phyloP scores from a whole-genome alignment of 164 flowering plant species.

The Sedum album region DNA sequence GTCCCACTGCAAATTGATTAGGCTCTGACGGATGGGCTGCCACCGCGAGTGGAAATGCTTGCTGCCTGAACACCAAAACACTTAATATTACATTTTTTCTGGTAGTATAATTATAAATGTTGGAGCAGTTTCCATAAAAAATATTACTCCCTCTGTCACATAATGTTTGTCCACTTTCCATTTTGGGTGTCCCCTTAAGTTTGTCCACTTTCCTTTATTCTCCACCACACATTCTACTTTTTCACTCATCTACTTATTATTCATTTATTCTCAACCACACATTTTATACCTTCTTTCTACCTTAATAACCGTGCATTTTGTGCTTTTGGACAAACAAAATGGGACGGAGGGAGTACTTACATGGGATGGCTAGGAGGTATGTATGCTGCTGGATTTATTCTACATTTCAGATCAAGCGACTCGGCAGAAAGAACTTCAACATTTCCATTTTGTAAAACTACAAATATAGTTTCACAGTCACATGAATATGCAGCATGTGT shows the following conservation, averaged over 20 bases:
- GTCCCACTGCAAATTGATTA: constrained; percentile 72
- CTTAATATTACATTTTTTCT: neutral
- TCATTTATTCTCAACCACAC: too few species aligned
- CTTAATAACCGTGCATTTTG: too few species aligned
- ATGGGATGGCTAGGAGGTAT: constrained; percentile 36
- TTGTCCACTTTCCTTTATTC: too few species aligned
- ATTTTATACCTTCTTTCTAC: too few species aligned
- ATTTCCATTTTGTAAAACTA: constrained; percentile 69
- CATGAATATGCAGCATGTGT: constrained; percentile 88
- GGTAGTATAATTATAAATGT: neutral
- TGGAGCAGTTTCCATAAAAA: neutral
- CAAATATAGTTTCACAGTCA: constrained; percentile 75
- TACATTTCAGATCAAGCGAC: constrained; percentile 56
- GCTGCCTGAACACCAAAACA: constrained; percentile 31
- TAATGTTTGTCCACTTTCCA: too few species aligned
- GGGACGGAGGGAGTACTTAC: too few species aligned
- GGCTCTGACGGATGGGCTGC: constrained; percentile 84
- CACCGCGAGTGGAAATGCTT: constrained; percentile 56
- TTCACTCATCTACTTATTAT: too few species aligned
- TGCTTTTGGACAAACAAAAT: too few species aligned
- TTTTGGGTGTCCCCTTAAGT: too few species aligned
- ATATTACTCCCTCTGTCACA: too few species aligned
- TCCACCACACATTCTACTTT: too few species aligned
- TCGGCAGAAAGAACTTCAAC: constrained; percentile 52
- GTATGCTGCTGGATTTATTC: constrained; percentile 58